Base-by-base conservation (phyloP, 1,284 basidiomycete species). In the Melampsora americana region DNA sequence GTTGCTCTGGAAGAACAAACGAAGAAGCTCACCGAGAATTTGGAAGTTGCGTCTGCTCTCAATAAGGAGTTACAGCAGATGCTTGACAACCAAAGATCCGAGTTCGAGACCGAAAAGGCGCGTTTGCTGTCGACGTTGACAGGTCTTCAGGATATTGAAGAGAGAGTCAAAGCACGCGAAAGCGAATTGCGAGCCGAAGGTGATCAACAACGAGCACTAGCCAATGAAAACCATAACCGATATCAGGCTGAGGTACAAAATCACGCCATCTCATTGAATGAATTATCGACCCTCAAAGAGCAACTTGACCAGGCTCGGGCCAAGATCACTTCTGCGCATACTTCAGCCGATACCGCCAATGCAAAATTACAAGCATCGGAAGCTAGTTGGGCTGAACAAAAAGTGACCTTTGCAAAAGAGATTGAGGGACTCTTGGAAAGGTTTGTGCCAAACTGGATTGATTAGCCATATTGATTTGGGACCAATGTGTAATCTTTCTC, bases 161-260 rank as follows among this genome's bases (percentile, higher is more conserved):
- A 48, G 23, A 44, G 65, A 42, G 64, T 46, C 23, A 66, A 60
- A 28, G 64, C 64, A 74, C 46, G 65, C 46, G 72, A 74, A 44
- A 60, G 56, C 26, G 79, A 80, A 23, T 79, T 82, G 28, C 79
- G 80, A 66, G 80, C 78, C 62, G 81, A 83, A 72, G 79, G 81
- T n/a, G 78, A 79, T 64, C 80, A 80, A 76, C 64, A 74, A 28
- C 44, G 65, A 44, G 46, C 50, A 42, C 65, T 74, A 18, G 72
- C 89, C n/a, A 88, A 89, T 88, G 87, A 89, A 79, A 91, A 91
- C 0, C 91, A 94, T 82, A 89, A 90, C 74, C 88, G 90, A 75
- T 93, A 93, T 79, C 87, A 89, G 23, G 86, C 89, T 56, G 91
- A 92, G 80, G 87, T 93, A n/a, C 83, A 93, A 32, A 86, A 90